phyloP scores from a whole-genome alignment of 805 yeast species.

The Lachancea thermotolerans region DNA sequence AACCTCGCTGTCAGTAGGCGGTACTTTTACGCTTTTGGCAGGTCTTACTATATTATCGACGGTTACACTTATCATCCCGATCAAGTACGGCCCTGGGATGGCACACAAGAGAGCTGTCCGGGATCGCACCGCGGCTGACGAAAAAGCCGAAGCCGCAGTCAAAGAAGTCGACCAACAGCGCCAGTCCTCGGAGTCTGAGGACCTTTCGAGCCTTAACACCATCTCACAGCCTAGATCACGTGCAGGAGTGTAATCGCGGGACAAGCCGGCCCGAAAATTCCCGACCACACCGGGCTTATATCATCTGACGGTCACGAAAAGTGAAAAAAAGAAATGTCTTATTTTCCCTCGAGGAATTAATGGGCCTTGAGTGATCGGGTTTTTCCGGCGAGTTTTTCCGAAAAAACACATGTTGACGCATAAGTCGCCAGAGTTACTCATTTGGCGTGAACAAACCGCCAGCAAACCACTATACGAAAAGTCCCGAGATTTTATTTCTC shows the following conservation, averaged over 20 bases:
- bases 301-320: too few relatives aligned
- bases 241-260: too few relatives aligned
- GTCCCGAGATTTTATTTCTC: neutral
- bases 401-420: neutral
- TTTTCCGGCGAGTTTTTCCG: slow-evolving; percentile 5
- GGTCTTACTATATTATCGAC: slow-evolving; percentile 35
- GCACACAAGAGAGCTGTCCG: neutral
- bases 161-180: neutral
- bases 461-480: neutral
- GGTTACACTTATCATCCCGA: slow-evolving; percentile 21
- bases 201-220: neutral
- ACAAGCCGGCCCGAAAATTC: too few relatives aligned
- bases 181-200: neutral
- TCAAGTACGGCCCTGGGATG: slow-evolving; percentile 25
- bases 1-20: slow-evolving; percentile 54
- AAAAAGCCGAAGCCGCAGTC: neutral
- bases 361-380: neutral
- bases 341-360: too few relatives aligned
- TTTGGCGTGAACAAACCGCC: neutral
- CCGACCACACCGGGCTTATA: too few relatives aligned
- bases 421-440: neutral
- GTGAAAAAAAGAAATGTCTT: too few relatives aligned
- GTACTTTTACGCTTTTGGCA: slow-evolving; percentile 69
- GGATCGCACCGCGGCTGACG: neutral
- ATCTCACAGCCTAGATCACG: too few relatives aligned